Conservation (phyloP, 1,139 yeast genomes). For the Debaryomyces robertsiae region DNA sequence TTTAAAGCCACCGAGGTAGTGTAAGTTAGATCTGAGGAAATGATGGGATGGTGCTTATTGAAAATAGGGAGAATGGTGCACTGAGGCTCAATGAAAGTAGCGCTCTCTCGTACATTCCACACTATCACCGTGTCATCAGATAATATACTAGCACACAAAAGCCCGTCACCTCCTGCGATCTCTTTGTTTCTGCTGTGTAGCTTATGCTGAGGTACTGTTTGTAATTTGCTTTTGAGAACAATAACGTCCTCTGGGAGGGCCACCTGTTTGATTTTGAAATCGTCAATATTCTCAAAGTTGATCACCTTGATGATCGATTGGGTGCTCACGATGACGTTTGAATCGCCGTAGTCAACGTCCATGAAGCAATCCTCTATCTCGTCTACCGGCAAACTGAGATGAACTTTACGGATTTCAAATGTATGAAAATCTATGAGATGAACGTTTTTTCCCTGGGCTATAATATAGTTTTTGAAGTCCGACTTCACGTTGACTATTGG, state of each 20-base stretch:
- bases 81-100: constrained; percentile 21
- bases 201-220: constrained; percentile 14
- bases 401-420: constrained; percentile 16
- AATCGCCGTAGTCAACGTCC: constrained; percentile 59
- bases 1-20: constrained; percentile 38
- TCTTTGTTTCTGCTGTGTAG: constrained; percentile 17
- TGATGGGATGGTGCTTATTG: constrained; percentile 20
- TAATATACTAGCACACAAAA: constrained; percentile 38
- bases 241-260: constrained; percentile 19
- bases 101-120: constrained; percentile 40
- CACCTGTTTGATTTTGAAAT: constrained; percentile 13
- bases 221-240: constrained; percentile 25
- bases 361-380: constrained; percentile 17
- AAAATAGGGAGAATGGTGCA: constrained; percentile 24
- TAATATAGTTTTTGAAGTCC: constrained; percentile 33
- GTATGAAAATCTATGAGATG: constrained; percentile 26
- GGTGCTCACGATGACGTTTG: constrained; percentile 36
- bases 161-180: constrained; percentile 42
- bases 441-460: constrained; percentile 26
- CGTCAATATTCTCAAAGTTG: constrained; percentile 21
- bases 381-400: constrained; percentile 17
- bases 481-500: constrained; percentile 28
- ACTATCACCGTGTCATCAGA: constrained; percentile 42
- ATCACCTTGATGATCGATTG: constrained; percentile 28
- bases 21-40: constrained; percentile 14